Evolutionary conservation across 2,329 filamentous ascomycete genomes (phyloP), one percentile per base, ranked within the genome.

Genomic region (Epichloe sibirici): DNA sequence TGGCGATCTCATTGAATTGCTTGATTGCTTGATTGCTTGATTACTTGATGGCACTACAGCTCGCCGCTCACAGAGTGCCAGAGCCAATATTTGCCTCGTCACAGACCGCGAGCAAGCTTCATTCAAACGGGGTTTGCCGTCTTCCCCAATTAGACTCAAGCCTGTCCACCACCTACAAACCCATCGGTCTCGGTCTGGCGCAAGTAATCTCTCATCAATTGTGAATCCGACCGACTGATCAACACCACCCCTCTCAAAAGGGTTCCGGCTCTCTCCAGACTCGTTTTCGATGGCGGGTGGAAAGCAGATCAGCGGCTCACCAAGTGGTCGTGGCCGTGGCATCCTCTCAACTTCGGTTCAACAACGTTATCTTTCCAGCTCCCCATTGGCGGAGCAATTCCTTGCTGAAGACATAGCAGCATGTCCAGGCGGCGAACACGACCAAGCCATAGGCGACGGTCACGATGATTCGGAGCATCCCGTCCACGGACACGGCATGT

Each of bases 351-450:
- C 44, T n/a, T 43, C 57, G 25, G 47, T 53, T 17, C 51, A 49
- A 12, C 51, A 53, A 13, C 34, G 46, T 11, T 82, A 82, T 64
- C 70, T 71, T 28, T 75, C 79, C 23, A 71, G 74, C 31, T 85
- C 84, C n/a, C 82, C 83, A 23, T 73, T 86, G 47, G 84, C 82
- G 1, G 79, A 85, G 56, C 78, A 79, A 34, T 77, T 79, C 37
- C 72, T 89, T 53, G 82, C 82, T 6, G 74, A 79, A 39, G 85
- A 89, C 63, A 69, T 88, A 7, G 82, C 81, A 38, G 78, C 80
- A 49, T 84, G 79, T 55, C 75, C 77, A 4, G 80, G 82, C 37
- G 74, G 80, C 50, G 78, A 79, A 40, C 70, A 68, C 31, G 62
- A 61, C 25, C 64, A 67, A 39, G 61, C 63, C n/a, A 55, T 49